phyloP scores from a whole-genome alignment of 169 alveolate species.

The Cryptosporidium muris region DNA sequence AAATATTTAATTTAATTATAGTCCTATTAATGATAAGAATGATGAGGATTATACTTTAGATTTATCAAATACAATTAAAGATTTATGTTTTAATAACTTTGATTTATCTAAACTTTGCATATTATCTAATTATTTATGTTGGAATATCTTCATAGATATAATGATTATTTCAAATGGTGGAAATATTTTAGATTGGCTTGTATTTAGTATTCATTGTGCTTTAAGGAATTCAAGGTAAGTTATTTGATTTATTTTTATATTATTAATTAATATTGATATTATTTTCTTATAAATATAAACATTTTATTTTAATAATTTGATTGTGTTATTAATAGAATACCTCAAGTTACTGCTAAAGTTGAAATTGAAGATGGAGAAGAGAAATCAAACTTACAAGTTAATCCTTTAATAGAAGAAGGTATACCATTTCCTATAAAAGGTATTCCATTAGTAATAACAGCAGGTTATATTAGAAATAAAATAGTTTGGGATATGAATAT shows the following conservation, averaged over 20 bases:
- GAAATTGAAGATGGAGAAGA: background rate
- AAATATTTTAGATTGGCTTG: slow-evolving; percentile 46
- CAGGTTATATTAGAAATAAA: slow-evolving; percentile 54
- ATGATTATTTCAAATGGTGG: slow-evolving; percentile 48
- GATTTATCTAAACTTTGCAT: slow-evolving; percentile 32
- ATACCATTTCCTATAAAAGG: slow-evolving; percentile 26
- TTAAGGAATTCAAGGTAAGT: slow-evolving; percentile 64
- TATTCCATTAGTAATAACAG: slow-evolving; percentile 38
- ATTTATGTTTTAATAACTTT: slow-evolving; percentile 36
- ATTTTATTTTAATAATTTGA: background rate
- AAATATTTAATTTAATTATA: background rate
- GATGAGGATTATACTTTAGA: slow-evolving; percentile 59
- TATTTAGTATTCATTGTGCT: slow-evolving; percentile 35
- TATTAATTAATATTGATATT: background rate
- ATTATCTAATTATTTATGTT: slow-evolving; percentile 14
- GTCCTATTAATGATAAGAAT: slow-evolving; percentile 1
- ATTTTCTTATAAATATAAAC: background rate
- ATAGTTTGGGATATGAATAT: slow-evolving; percentile 66
- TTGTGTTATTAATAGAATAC: background rate
- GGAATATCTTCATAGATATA: slow-evolving; percentile 60
- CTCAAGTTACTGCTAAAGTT: background rate
- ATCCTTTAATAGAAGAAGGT: slow-evolving; percentile 28
- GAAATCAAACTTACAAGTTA: slow-evolving; percentile 4
- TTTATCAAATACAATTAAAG: slow-evolving; percentile 21
- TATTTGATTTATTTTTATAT: background rate